Percentiles rank a stretch among this genome's conserved stretches.
These are phyloP conservation scores for Bacidia gigantensis DNA, from an alignment of 495 filamentous ascomycete genomes.

Conservation along the genomic window DNA sequence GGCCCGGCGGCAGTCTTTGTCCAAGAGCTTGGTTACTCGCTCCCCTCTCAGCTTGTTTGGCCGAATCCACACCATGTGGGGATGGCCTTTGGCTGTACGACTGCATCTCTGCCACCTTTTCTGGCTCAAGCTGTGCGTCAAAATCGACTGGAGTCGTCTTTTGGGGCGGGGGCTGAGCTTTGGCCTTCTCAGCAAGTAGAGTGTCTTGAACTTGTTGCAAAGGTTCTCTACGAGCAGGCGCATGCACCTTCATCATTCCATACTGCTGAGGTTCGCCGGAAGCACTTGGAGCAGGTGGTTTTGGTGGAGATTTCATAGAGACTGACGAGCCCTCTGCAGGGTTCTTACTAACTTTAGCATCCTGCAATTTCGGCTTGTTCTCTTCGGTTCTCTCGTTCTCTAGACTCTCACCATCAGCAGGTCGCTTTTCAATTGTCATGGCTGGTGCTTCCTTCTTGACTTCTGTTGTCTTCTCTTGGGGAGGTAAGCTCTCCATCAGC, in stretches of 20 bases:
- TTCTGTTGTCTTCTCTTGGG: conserved; percentile 42
- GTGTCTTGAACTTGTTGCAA: conserved; percentile 24
- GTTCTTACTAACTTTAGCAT: not conserved
- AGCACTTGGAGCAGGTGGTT: conserved; percentile 38
- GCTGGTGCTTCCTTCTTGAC: conserved; percentile 15
- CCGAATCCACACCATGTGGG: not conserved
- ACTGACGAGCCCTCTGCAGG: conserved; percentile 10
- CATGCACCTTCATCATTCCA: conserved; percentile 47
- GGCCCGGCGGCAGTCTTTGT: conserved; percentile 13
- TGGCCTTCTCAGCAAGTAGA: conserved; percentile 26
- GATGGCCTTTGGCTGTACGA: not conserved
- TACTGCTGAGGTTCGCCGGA: conserved; percentile 42
- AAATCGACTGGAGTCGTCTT: conserved; percentile 25
- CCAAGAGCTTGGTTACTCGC: too few relatives aligned
- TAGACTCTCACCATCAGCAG: conserved; percentile 19
- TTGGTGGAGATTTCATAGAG: conserved; percentile 32
- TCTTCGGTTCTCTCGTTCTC: conserved; percentile 15
- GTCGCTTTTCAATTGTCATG: conserved; percentile 31
- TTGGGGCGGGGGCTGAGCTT: conserved; percentile 17
- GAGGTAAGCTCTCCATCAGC: conserved; percentile 68
- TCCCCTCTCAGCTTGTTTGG: not conserved
- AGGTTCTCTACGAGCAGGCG: conserved; percentile 34
- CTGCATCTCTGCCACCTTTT: conserved; percentile 3
- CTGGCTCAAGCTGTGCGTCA: conserved; percentile 24
- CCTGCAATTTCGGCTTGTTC: conserved; percentile 27